A percentile compares a stretch with the other conserved stretches of the same genome.
phyloP scores from a whole-genome alignment of 139 green algal species.

The Eudorina sp. region DNA sequence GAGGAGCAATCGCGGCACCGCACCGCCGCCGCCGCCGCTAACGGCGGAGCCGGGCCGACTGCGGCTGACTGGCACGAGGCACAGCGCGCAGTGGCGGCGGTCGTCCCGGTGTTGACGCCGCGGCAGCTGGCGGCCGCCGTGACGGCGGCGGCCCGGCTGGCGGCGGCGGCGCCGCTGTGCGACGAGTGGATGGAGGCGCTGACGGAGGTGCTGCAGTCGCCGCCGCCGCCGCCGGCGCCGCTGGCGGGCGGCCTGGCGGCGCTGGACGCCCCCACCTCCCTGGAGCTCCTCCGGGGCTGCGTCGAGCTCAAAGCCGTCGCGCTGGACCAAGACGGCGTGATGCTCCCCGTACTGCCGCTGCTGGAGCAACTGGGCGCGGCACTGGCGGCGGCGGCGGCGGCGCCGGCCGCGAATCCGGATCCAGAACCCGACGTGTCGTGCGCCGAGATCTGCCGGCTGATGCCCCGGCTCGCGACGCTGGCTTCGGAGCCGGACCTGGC shows the following conservation, averaged over 20 bases:
- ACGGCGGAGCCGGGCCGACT: neutral
- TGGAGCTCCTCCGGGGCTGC: slow-evolving; percentile 2
- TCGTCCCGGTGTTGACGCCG: neutral
- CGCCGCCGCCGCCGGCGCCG: neutral
- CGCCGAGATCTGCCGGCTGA: neutral
- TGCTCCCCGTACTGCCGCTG: slow-evolving; percentile 22
- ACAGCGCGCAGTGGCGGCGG: slow-evolving; percentile 5
- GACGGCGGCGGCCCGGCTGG: slow-evolving; percentile 3
- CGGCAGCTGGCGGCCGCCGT: neutral
- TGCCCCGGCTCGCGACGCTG: neutral
- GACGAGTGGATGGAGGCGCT: slow-evolving; percentile 23
- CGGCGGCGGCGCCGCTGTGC: slow-evolving; percentile 21
- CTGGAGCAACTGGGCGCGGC: neutral
- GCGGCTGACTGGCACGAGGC: neutral
- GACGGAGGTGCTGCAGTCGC: slow-evolving; percentile 4
- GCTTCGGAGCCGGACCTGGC: neutral
- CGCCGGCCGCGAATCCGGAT: neutral
- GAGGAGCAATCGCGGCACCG: neutral
- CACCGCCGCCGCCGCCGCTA: neutral
- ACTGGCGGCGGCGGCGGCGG: neutral
- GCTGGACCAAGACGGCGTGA: neutral
- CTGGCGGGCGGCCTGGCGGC: neutral
- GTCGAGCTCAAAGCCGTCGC: neutral
- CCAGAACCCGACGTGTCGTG: neutral
- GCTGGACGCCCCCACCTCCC: neutral